Evolutionary conservation across 1,284 basidiomycete species (phyloP), one percentile per base, ranked within the genome.

Genomic region (Fistulinella cinereoalba): DNA sequence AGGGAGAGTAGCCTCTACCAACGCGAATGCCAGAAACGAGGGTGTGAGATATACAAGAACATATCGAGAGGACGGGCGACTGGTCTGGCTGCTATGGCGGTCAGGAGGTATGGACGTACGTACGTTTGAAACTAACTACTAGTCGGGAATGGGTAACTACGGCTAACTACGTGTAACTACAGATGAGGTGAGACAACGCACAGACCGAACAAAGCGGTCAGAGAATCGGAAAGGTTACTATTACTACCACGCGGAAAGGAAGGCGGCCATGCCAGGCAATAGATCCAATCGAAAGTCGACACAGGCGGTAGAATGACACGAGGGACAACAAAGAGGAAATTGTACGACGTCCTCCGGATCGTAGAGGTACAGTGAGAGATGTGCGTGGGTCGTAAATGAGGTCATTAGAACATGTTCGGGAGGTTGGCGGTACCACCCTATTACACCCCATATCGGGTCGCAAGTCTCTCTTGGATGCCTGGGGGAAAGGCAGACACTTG

Each of bases 401-500:
- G 56, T 62, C 55, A 21, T 60, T 12, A 49, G 45, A 37, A 56
- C 45, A n/a, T n/a, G 42, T 41, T 31, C 7, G 31, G 9, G 15
- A 33, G 7, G 41, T 22, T 6, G 37, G 21, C 32, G 16, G 6
- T 34, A 18, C 19, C 2, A n/a, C 28, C 34, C 41, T 44, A 44
- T 65, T 70, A 92, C 39, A 92, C 85, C 51, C 83, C 82, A 58
- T 92, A 93, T 29, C 88, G 83, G 50, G 79, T 67, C 18, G 81
- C 77, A 39, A 93, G 73, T 43, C 87, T 81, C 58, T 88, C 83
- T 67, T 87, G 86, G 50, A 93, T 91, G 8, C 75, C 77, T 38
- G 81, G 81, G 25, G 91, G 91, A 71, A 92, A 89, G 11, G 78
- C 74, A 13, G 81, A 66, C 42, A 91, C 80, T 62, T 92, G 88